phyloP scores from a whole-genome alignment of 805 yeast species.

The Teunomyces stri region DNA sequence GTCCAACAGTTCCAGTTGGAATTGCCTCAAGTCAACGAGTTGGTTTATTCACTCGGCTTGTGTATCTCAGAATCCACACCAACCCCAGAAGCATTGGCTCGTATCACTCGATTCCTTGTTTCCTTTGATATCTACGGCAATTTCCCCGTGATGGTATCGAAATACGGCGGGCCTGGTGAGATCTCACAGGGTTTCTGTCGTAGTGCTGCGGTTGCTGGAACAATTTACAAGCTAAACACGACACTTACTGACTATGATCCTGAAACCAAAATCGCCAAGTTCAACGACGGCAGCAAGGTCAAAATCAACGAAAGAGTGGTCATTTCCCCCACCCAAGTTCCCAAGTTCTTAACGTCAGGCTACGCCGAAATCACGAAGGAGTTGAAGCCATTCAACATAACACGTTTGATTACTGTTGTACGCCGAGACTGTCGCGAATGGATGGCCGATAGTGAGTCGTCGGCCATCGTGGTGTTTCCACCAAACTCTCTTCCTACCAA shows the following conservation, averaged over 20 bases:
- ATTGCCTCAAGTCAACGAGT: conserved; percentile 73
- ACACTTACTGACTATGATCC: conserved; percentile 64
- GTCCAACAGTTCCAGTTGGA: conserved; percentile 66
- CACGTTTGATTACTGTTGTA: conserved; percentile 79
- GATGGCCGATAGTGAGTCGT: conserved; percentile 81
- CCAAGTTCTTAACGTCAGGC: conserved; percentile 41
- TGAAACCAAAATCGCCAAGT: conserved; percentile 60
- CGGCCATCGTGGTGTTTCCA: conserved; percentile 91
- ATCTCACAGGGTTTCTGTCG: conserved; percentile 95
- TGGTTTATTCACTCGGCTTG: conserved; percentile 83
- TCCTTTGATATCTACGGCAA: conserved; percentile 92
- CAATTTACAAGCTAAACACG: conserved; percentile 84
- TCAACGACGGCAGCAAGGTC: conserved; percentile 73
- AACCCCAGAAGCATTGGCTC: conserved; percentile 72
- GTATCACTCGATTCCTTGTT: conserved; percentile 77
- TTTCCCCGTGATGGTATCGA: conserved; percentile 88
- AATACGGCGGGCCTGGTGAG: conserved; percentile 96
- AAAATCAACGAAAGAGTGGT: conserved; percentile 77
- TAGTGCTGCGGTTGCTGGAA: conserved; percentile 97
- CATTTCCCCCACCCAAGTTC: conserved; percentile 65
- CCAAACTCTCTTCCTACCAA: conserved; percentile 67
- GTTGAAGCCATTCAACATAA: conserved; percentile 51
- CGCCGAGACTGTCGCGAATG: conserved; percentile 87
- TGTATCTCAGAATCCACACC: conserved; percentile 58
- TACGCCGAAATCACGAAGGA: conserved; percentile 41